Evolutionary conservation across 108 stramenopile species (phyloP), one percentile per base, ranked within the genome.

Genomic region (Stephanodiscus minutulus): DNA sequence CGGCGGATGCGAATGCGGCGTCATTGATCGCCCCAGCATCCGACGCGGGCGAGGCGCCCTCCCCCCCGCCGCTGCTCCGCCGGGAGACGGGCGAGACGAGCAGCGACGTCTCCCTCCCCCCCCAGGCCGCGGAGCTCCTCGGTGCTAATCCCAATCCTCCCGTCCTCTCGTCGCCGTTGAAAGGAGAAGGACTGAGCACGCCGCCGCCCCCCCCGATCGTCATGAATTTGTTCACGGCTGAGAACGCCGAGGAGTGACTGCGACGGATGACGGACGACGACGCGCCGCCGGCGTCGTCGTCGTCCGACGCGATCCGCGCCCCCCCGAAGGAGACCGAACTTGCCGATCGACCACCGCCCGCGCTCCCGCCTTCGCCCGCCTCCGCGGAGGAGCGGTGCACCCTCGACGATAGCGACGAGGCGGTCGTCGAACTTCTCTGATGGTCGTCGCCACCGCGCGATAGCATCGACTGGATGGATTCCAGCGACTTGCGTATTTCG

Each of bases 401-500:
- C 33, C 39, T 0, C 22, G 52, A 50, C 8, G 50, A 36, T 0
- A 61, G 47, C 21, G 50, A 71, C n/a, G 62, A 43, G 25, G 64
- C 72, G 20, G 72, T 41, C 66, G 56, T 67, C 55, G 72, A 55
- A 64, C 58, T 66, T 50, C 61, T 71, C 18, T 49, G 57, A 33
- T 57, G 5, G 35, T 35, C 6, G 35, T 35, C 6, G 35, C 35
- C 5, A 9, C 7, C 11, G 18, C 60, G 66, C 5, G 64, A 65
- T 29, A 74, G 65, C 29, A 74, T 31, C 18, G 73, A 66, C 44
- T 74, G 73, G 57, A 74, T 74, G 27, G 73, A 74, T 28, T 74
- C 73, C 65, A 74, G 29, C 66, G 73, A 74, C 57, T 74, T 74
- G 29, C 73, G 65, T n/a, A 74, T 22, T 7, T 72, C 71, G 24